phyloP scores from a whole-genome alignment of 2,329 filamentous ascomycete genomes.

The Tolypocladium pustulatum region DNA sequence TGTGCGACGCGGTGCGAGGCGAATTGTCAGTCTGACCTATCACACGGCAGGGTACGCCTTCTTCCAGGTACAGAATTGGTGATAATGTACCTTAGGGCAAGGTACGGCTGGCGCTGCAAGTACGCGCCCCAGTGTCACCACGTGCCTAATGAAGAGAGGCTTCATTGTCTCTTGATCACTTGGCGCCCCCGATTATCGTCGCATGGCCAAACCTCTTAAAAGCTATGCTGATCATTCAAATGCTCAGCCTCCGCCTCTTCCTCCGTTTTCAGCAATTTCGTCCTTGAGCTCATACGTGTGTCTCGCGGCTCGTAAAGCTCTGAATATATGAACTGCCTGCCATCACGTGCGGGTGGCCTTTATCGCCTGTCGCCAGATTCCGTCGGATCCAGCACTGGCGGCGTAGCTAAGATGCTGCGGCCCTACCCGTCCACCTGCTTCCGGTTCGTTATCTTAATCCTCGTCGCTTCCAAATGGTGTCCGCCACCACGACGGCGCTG shows the following conservation, averaged over 20 bases:
- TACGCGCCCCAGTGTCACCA: neutral
- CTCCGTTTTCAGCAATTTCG: neutral
- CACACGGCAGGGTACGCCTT: too few relatives aligned
- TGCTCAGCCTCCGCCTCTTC: neutral
- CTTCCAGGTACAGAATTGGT: too few relatives aligned
- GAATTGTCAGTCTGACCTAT: too few relatives aligned
- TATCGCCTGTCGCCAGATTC: neutral
- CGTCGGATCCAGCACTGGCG: neutral
- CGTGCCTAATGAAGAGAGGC: neutral
- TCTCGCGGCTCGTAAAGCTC: neutral
- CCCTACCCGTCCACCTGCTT: neutral
- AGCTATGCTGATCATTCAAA: neutral
- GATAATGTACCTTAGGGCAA: too few relatives aligned
- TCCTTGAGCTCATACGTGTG: neutral
- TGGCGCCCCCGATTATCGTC: neutral
- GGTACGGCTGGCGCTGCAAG: neutral
- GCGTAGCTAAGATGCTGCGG: neutral
- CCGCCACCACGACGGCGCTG: neutral
- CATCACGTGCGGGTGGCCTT: neutral
- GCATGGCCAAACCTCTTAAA: neutral
- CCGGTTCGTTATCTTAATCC: neutral
- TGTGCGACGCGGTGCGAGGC: neutral
- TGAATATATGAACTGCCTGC: neutral
- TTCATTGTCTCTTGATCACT: neutral
- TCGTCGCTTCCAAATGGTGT: neutral